phyloP scores from a whole-genome alignment of 2,329 filamentous ascomycete species.

The Fusarium paranaense region DNA sequence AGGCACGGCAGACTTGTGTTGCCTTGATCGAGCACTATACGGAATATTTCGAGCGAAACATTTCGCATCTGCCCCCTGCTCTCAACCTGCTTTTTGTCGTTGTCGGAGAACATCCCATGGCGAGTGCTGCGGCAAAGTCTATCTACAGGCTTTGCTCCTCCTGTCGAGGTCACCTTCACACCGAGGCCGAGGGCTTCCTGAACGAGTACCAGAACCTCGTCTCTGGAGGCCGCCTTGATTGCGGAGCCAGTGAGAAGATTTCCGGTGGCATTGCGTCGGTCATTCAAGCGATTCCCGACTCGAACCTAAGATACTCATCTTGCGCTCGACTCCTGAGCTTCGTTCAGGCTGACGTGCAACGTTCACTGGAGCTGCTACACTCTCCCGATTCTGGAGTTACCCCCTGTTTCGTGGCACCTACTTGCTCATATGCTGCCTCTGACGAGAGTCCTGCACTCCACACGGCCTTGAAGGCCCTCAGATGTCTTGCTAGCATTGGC shows the following conservation, averaged over 20 bases:
- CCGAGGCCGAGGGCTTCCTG: constrained; percentile 76
- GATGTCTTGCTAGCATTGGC: constrained; percentile 77
- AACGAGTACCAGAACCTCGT: constrained; percentile 75
- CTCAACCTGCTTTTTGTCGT: constrained; percentile 81
- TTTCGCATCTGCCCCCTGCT: constrained; percentile 74
- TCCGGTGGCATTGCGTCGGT: constrained; percentile 80
- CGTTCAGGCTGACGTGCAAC: constrained; percentile 67
- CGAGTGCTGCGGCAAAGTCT: constrained; percentile 77
- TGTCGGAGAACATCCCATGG: constrained; percentile 71
- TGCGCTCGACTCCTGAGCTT: constrained; percentile 53
- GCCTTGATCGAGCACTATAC: constrained; percentile 78
- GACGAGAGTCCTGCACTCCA: constrained; percentile 61
- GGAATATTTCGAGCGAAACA: constrained; percentile 79
- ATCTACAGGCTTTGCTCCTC: constrained; percentile 81
- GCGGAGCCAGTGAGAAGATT: constrained; percentile 77
- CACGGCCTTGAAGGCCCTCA: constrained; percentile 67
- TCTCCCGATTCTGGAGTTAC: constrained; percentile 9
- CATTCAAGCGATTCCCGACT: constrained; percentile 75
- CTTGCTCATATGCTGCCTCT: constrained; percentile 45
- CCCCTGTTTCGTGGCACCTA: constrained; percentile 40
- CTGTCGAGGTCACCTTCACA: constrained; percentile 75
- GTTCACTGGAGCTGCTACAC: constrained; percentile 38
- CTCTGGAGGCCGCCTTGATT: constrained; percentile 68
- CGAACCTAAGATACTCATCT: constrained; percentile 66
- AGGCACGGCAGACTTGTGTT: constrained; percentile 76